These are phyloP conservation scores for Lactifluus echinatus DNA, from an alignment of 768 basidiomycete species.

Conservation along the genomic window DNA sequence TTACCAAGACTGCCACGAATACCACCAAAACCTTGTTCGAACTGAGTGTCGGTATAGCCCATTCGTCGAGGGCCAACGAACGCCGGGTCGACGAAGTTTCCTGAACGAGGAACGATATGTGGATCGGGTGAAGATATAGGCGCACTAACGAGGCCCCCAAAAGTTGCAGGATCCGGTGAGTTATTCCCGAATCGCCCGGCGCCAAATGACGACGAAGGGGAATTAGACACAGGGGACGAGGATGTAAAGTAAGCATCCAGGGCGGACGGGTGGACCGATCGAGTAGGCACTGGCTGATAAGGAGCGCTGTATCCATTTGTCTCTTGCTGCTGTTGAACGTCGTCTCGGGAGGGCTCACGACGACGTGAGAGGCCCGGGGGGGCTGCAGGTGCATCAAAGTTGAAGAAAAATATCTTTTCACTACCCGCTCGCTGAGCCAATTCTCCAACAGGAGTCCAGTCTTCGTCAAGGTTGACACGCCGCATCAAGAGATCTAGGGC, in stretches of 20 bases:
- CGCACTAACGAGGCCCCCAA: constrained; percentile 39
- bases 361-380: constrained; percentile 50
- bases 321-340: constrained; percentile 32
- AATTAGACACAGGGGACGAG: constrained; percentile 53
- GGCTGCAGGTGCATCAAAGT: constrained; percentile 30
- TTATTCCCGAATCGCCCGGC: constrained; percentile 52
- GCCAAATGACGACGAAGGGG: constrained; percentile 65
- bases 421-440: constrained; percentile 45
- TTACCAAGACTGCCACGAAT: constrained; percentile 8
- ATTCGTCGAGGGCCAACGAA: constrained; percentile 9
- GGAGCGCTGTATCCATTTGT: constrained; percentile 38
- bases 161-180: constrained; percentile 59
- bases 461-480: constrained; percentile 57
- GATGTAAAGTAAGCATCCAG: constrained; percentile 51
- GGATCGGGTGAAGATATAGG: constrained; percentile 23
- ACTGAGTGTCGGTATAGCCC: constrained; percentile 13
- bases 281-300: constrained; percentile 60
- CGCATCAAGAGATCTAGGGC: constrained; percentile 75
- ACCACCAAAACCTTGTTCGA: constrained; percentile 12
- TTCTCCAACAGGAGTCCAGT: constrained; percentile 59
- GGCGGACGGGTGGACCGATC: constrained; percentile 51
- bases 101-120: constrained; percentile 10
- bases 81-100: constrained; percentile 8
- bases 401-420: constrained; percentile 57
- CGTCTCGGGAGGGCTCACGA: constrained; percentile 42